Evolutionary conservation across 1,284 basidiomycete species (phyloP), one percentile per base, ranked within the genome.

Genomic region (Heimioporus punctisporus): DNA sequence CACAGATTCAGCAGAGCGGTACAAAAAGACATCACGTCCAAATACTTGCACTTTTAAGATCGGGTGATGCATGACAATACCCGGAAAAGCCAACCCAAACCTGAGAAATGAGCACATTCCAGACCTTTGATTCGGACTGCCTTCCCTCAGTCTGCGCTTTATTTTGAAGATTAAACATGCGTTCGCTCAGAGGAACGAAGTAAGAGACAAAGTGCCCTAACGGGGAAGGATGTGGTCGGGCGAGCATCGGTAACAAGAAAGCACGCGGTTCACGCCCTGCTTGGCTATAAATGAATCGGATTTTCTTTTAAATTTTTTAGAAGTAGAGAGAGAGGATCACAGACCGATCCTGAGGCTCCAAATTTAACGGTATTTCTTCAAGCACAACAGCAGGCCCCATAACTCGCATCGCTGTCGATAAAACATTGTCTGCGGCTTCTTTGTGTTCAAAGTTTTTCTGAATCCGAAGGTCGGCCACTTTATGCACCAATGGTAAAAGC

Each of bases 161-260:
- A 72, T 86, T 83, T 71, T 96, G 90, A 48, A 93, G 76, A 63
- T 93, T 85, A 68, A 98, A 99, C 81, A 99, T 88, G 40, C 88
- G 83, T 72, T 98, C 96, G 40, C 94, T 97, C 37, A 99, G 76
- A 17, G 97, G 95, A 10, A 99, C 91, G 62, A 99, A 97, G 71
- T 93, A 92, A 5, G 83, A 81, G 19, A 94, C 81, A 67, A 99
- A 99, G 75, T 97, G 96, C 0, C 75, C 74, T 42, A 99, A 79
- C 4, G 78, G 90, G 56, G 83, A 96, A 64, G 87, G 91, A 82
- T 87, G 95, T 65, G 80, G 84, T 30, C 91, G 83, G n/a, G 89
- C 76, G 54, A 99, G 86, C 52, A 98, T 79, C 5, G 97, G 97
- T 8, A 99, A 81, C 25, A 99, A 80, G 79, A 93, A 98, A 3